Conservation (phyloP, 2,329 filamentous ascomycete genomes). For the Arthroderma sp. region DNA sequence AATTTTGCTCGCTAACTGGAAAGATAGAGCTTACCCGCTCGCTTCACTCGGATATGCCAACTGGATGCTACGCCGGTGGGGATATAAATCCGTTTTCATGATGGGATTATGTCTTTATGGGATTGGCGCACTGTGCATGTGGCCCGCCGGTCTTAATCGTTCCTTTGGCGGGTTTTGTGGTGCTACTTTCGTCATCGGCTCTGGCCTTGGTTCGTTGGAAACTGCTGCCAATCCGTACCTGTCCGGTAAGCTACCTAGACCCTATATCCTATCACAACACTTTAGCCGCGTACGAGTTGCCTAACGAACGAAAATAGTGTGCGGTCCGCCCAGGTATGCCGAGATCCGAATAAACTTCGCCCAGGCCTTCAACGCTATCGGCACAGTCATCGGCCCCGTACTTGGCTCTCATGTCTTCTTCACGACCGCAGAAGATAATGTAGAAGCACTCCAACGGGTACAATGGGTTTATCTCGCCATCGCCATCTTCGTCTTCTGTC, state of each 20-base stretch:
- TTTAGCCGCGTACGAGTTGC: neutral
- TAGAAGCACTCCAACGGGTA: slow-evolving; percentile 50
- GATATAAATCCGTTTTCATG: slow-evolving; percentile 72
- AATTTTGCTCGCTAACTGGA: too few species aligned
- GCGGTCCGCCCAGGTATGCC: slow-evolving; percentile 60
- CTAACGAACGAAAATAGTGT: slow-evolving; percentile 32
- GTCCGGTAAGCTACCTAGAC: slow-evolving; percentile 30
- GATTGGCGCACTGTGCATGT: slow-evolving; percentile 67
- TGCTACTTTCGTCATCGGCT: slow-evolving; percentile 58
- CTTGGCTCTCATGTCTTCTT: slow-evolving; percentile 65
- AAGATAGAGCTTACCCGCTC: slow-evolving; percentile 37
- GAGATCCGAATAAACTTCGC: slow-evolving; percentile 67
- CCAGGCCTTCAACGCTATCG: slow-evolving; percentile 65
- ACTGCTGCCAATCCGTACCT: slow-evolving; percentile 68
- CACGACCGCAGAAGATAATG: slow-evolving; percentile 45
- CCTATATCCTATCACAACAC: neutral
- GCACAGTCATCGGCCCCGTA: slow-evolving; percentile 59
- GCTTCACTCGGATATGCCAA: slow-evolving; percentile 41
- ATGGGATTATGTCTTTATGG: slow-evolving; percentile 58
- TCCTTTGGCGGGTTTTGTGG: slow-evolving; percentile 64
- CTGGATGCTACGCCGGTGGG: slow-evolving; percentile 56
- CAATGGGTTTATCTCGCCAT: slow-evolving; percentile 76
- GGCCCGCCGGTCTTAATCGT: slow-evolving; percentile 61
- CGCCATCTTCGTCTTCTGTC: slow-evolving; percentile 54
- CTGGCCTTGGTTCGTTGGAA: slow-evolving; percentile 60